Conservation (phyloP, 495 filamentous ascomycete genomes). For the Rhizodiscina lignyota region DNA sequence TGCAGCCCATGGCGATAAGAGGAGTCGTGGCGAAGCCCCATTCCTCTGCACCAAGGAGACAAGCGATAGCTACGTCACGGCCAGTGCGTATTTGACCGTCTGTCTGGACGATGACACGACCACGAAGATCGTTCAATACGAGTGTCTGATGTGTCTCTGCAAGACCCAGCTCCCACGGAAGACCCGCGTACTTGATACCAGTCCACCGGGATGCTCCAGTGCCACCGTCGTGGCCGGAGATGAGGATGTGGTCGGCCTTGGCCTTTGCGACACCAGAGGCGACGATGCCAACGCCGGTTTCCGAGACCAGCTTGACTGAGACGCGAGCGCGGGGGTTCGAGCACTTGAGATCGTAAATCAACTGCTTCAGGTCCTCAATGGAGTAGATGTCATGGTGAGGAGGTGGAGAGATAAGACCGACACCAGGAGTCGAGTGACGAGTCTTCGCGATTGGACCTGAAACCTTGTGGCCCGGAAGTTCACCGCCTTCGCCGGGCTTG, state of each 20-base stretch:
- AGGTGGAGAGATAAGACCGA: slow-evolving; percentile 95
- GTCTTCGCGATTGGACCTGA: slow-evolving; percentile 92
- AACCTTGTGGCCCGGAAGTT: slow-evolving; percentile 96
- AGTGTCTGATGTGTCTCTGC: slow-evolving; percentile 97
- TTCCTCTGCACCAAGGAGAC: slow-evolving; percentile 91
- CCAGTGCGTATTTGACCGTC: slow-evolving; percentile 93
- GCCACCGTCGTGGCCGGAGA: slow-evolving; percentile 95
- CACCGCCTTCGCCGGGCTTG: slow-evolving; percentile 97
- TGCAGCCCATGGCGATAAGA: slow-evolving; percentile 93
- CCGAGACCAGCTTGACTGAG: slow-evolving; percentile 97
- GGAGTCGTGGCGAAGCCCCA: slow-evolving; percentile 98
- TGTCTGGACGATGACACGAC: slow-evolving; percentile 93
- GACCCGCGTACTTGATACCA: slow-evolving; percentile 97
- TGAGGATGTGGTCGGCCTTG: slow-evolving; percentile 94
- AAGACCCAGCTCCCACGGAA: slow-evolving; percentile 95
- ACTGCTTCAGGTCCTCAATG: slow-evolving; percentile 96
- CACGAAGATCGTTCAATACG: slow-evolving; percentile 95
- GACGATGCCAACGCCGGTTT: slow-evolving; percentile 96
- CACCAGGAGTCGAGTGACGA: slow-evolving; percentile 94
- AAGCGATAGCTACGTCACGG: slow-evolving; percentile 90
- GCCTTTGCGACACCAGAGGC: slow-evolving; percentile 97
- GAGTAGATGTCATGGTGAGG: slow-evolving; percentile 99
- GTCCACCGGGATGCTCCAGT: slow-evolving; percentile 98
- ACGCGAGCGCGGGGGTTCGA: slow-evolving; percentile 87
- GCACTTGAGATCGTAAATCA: slow-evolving; percentile 98